Conservation (phyloP, 495 filamentous ascomycete species). For the Articulospora tetracladia region DNA sequence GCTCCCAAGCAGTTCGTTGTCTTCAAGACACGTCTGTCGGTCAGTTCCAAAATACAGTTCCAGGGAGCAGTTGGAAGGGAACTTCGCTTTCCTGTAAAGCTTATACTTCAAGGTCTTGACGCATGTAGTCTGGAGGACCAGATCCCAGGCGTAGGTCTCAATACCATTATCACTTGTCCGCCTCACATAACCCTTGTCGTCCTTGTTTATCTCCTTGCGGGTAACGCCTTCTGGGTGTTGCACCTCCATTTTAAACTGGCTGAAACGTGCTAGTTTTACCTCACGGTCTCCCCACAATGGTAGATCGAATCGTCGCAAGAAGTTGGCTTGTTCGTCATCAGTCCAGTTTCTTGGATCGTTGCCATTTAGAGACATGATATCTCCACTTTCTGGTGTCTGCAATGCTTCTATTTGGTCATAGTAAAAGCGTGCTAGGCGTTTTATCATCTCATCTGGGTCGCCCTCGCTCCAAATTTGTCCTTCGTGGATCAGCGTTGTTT, state of each 20-base stretch:
- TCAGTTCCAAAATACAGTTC: neutral
- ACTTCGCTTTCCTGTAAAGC: neutral
- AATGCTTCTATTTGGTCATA: too few species aligned
- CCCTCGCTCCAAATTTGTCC: too few species aligned
- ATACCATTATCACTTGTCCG: neutral
- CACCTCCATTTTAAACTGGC: neutral
- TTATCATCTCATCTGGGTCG: too few species aligned
- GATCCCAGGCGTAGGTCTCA: conserved; percentile 3
- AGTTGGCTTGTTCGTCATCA: neutral
- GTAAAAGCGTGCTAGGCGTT: too few species aligned
- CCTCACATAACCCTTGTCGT: neutral
- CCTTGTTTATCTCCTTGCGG: neutral
- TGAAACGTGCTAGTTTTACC: neutral
- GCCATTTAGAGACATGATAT: too few species aligned
- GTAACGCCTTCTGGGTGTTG: neutral
- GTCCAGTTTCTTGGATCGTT: too few species aligned
- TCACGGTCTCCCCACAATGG: neutral
- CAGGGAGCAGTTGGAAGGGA: neutral
- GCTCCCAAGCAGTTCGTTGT: too few species aligned
- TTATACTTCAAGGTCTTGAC: neutral
- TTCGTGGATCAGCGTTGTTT: too few species aligned
- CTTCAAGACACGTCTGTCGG: neutral
- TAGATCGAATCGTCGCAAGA: neutral
- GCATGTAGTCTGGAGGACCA: neutral
- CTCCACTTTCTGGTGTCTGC: too few species aligned